Evolutionary conservation across 345 rosid species (phyloP).

Genomic region (Citrus medica): DNA sequence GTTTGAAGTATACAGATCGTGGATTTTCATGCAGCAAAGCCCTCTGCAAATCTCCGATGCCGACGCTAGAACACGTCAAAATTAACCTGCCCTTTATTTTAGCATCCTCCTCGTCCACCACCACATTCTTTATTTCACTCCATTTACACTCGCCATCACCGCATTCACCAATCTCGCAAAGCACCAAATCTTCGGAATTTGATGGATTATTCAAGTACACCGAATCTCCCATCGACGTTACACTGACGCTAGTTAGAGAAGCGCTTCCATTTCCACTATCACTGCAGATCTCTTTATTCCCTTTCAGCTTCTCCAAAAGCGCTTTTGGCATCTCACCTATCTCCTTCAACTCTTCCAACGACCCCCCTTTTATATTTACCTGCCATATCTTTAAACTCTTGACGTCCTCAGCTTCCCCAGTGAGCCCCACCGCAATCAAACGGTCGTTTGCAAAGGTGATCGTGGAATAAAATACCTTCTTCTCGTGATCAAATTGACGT

Average conservation of each 20-base stretch:
- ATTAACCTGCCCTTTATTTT: conserved; percentile 25
- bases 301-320: conserved; percentile 40
- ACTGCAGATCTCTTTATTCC: background rate
- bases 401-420: conserved; percentile 25
- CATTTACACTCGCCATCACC: conserved; percentile 32
- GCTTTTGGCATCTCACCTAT: conserved; percentile 52
- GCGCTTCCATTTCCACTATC: too few species aligned
- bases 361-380: conserved; percentile 15
- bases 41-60: conserved; percentile 40
- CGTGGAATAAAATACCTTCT: conserved; percentile 20
- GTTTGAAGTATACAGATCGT: conserved; percentile 9
- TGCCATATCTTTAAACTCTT: conserved; percentile 55
- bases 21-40: conserved; percentile 27
- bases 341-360: conserved; percentile 21
- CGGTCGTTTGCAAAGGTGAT: conserved; percentile 33
- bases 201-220: conserved; percentile 30
- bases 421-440: conserved; percentile 47
- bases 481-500: conserved; percentile 15
- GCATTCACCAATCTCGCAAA: conserved; percentile 37
- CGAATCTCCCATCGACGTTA: conserved; percentile 31
- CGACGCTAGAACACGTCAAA: conserved; percentile 44
- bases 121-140: conserved; percentile 34
- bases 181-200: conserved; percentile 29
- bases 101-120: conserved; percentile 11
- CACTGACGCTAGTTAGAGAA: background rate